These are phyloP conservation scores for Fusarium siculi DNA, from an alignment of 2,329 filamentous ascomycete species.

Conservation along the genomic window DNA sequence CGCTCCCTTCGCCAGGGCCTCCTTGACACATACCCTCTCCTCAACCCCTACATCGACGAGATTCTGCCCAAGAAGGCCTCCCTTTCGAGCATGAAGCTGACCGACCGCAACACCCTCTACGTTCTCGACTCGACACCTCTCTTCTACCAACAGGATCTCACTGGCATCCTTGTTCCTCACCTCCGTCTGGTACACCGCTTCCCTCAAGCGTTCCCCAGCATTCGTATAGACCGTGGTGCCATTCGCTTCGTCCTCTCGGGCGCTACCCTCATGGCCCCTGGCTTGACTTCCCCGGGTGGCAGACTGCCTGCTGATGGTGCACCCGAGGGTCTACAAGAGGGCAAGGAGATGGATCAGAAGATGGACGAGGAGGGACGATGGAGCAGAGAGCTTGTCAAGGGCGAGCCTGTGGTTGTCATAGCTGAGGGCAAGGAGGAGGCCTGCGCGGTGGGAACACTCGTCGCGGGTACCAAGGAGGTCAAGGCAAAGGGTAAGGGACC, in stretches of 20 bases:
- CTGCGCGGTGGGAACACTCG: constrained; percentile 86
- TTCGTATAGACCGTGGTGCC: constrained; percentile 93
- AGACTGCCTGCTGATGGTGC: constrained; percentile 71
- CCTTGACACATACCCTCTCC: constrained; percentile 84
- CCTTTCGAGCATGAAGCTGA: constrained; percentile 89
- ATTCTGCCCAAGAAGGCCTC: constrained; percentile 95
- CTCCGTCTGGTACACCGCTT: constrained; percentile 90
- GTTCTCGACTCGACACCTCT: constrained; percentile 80
- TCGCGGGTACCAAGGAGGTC: constrained; percentile 88
- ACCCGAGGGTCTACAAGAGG: constrained; percentile 48
- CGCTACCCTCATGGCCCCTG: constrained; percentile 95
- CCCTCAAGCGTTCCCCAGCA: constrained; percentile 81
- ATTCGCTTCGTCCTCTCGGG: constrained; percentile 96
- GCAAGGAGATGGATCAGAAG: constrained; percentile 55
- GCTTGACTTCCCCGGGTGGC: constrained; percentile 85
- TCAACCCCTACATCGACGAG: constrained; percentile 90
- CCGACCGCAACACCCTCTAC: constrained; percentile 91
- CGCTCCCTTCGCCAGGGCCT: constrained; percentile 85
- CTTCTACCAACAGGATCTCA: constrained; percentile 87
- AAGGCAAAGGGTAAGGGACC: constrained; percentile 95
- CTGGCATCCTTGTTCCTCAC: constrained; percentile 84
- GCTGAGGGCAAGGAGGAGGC: constrained; percentile 95
- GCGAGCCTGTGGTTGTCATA: constrained; percentile 86
- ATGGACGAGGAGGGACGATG: constrained; percentile 63
- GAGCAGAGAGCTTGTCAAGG: constrained; percentile 78